phyloP scores from a whole-genome alignment of 441 rosid species.

The Bruguiera hainesii region DNA sequence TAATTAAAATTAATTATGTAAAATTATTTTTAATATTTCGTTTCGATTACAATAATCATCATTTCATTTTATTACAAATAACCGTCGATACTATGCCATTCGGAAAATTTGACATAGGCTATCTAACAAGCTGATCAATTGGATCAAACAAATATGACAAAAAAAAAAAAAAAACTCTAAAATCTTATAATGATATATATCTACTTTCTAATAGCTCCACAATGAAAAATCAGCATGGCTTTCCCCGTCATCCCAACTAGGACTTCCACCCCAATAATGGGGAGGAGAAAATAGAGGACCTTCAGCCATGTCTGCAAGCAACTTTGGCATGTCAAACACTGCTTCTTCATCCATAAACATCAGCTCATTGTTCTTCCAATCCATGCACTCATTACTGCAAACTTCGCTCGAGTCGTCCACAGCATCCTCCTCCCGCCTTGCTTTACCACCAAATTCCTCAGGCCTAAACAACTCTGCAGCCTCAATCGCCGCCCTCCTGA shows the following conservation, averaged over 20 bases:
- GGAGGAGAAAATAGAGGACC: conserved; percentile 65
- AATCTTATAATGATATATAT: too few relatives aligned
- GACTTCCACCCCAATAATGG: conserved; percentile 6
- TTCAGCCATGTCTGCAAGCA: conserved; percentile 45
- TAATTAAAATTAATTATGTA: too few relatives aligned
- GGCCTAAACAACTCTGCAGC: conserved; percentile 63
- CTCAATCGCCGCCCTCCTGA: conserved; percentile 49
- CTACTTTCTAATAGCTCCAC: too few relatives aligned
- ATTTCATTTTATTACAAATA: too few relatives aligned
- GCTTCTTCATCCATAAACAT: conserved; percentile 35
- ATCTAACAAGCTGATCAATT: too few relatives aligned
- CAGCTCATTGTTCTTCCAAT: background rate
- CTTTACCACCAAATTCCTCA: conserved; percentile 15
- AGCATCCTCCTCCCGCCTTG: background rate
- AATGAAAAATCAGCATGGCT: conserved; percentile 29
- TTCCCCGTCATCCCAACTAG: background rate
- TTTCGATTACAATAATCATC: too few relatives aligned
- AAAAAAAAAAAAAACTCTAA: too few relatives aligned
- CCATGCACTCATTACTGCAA: conserved; percentile 13
- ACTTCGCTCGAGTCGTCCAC: conserved; percentile 21
- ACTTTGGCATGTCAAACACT: conserved; percentile 39
- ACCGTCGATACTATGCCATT: too few relatives aligned
- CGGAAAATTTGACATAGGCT: too few relatives aligned
- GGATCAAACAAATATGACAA: too few relatives aligned
- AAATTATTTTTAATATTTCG: too few relatives aligned